These are phyloP conservation scores for Evernia prunastri DNA, from an alignment of 495 filamentous ascomycete genomes.

Conservation along the genomic window DNA sequence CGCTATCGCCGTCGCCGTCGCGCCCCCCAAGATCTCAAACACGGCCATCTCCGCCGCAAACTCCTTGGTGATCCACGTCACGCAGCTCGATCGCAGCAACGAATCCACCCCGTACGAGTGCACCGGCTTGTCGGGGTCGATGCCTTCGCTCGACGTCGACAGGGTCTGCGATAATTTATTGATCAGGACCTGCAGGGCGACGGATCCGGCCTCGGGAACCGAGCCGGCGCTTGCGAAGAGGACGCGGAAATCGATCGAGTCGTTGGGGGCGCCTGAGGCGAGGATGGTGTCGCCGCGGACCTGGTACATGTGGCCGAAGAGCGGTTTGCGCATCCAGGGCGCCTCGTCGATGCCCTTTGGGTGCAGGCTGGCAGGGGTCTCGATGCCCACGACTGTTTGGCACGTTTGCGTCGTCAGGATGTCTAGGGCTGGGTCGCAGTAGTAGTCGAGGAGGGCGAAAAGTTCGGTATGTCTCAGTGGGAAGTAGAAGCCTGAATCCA, in stretches of 20 bases:
- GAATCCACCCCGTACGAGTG: slow-evolving; percentile 37
- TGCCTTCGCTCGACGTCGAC: slow-evolving; percentile 29
- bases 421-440: slow-evolving; percentile 30
- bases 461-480: slow-evolving; percentile 10
- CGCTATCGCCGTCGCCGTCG: too few relatives aligned
- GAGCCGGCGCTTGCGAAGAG: slow-evolving; percentile 20
- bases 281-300: background rate
- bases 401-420: slow-evolving; percentile 20
- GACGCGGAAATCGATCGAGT: background rate
- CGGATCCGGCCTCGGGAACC: slow-evolving; percentile 26
- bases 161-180: slow-evolving; percentile 33
- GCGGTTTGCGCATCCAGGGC: background rate
- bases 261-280: background rate
- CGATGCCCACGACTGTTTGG: slow-evolving; percentile 28
- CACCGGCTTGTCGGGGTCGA: slow-evolving; percentile 36
- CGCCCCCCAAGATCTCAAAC: background rate
- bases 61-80: background rate
- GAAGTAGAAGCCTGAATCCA: background rate
- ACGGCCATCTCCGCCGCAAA: background rate
- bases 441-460: slow-evolving; percentile 32
- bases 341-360: background rate
- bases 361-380: background rate
- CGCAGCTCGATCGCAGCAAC: background rate
- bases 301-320: slow-evolving; percentile 2
- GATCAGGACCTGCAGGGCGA: slow-evolving; percentile 31